Evolutionary conservation across 2,329 filamentous ascomycete genomes (phyloP).

Genomic region (Dactylellina cionopaga): DNA sequence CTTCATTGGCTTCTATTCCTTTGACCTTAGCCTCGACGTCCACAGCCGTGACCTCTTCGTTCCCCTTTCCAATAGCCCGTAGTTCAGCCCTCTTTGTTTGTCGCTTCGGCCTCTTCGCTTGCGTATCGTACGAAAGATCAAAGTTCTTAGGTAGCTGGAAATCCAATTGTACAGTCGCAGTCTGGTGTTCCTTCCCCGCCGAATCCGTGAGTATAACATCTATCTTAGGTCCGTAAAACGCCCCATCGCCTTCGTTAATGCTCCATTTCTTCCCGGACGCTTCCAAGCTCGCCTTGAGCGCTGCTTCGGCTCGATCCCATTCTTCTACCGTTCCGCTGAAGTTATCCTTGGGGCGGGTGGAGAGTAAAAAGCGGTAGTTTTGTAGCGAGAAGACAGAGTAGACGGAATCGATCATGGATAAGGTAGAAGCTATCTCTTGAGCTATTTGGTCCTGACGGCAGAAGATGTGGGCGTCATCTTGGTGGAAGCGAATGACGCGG

Average conservation of each 20-base stretch:
- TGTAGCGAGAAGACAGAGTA: constrained; percentile 77
- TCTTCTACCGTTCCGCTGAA: constrained; percentile 79
- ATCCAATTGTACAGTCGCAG: constrained; percentile 87
- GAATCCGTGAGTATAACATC: constrained; percentile 84
- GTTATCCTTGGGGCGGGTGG: constrained; percentile 76
- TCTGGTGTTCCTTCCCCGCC: constrained; percentile 86
- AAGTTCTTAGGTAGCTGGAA: constrained; percentile 89
- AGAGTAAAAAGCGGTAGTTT: constrained; percentile 78
- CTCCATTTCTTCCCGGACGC: constrained; percentile 75
- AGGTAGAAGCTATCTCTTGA: constrained; percentile 76
- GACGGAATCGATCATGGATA: constrained; percentile 78
- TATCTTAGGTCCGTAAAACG: constrained; percentile 92
- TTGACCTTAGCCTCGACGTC: too few species aligned
- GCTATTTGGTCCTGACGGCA: constrained; percentile 80
- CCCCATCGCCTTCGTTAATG: constrained; percentile 82
- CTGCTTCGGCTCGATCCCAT: constrained; percentile 72
- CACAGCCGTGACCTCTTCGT: too few species aligned
- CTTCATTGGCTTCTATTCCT: too few species aligned
- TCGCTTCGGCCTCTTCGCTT: constrained; percentile 38
- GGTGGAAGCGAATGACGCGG: constrained; percentile 84
- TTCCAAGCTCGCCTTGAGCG: constrained; percentile 72
- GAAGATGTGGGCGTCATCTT: constrained; percentile 92
- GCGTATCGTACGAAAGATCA: constrained; percentile 74
- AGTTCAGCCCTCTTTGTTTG: too few species aligned
- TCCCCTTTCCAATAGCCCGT: too few species aligned